Evolutionary conservation across 2,329 filamentous ascomycete species (phyloP), one percentile per base, ranked within the genome.

Genomic region (Colletotrichum euphorbiae): DNA sequence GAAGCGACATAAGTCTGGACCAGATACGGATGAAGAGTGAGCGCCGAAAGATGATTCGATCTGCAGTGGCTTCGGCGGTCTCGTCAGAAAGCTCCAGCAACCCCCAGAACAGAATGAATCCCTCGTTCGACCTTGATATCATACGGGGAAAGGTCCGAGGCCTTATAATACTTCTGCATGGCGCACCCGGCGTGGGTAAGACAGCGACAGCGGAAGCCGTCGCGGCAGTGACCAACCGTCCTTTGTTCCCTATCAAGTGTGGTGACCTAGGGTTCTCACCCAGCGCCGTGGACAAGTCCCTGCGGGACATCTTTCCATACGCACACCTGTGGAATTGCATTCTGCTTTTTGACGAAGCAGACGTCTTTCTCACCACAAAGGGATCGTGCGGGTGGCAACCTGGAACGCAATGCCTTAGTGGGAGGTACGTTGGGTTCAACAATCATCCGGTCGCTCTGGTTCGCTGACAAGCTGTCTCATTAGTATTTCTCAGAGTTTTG

Each of bases 401-500:
- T 40, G 1, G 43, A 42, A 8, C 72, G 75, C 3, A 76, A 77
- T 24, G 72, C 71, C 2, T 62, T 74, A 3, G 71, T 75, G 62
- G 74, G 70, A 40, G 71, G 72, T 73, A 57, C 52, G 68, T 59
- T 24, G 1, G 15, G 17, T 11, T 15, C n/a, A 28, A 28, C 24
- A 6, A 6, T 3, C n/a, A 15, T 15, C 45, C 19, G 19, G 13
- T 48, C 28, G n/a, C 42, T 42, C 40, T 19, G 13, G 13, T 15
- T 12, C 24, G 17, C 28, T 31, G 11, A 43, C 42, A 4, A 9
- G 17, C 15, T 36, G 43, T 17, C 21, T 15, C 52, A 0, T 36
- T n/a, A 78, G 80, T 82, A 3, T 82, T 83, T 56, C 75, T 83
- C 4, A 75, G 80, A 0, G 74, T 78, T 0, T 71, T 83, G 0